Percentiles rank a stretch among this genome's conserved stretches.
Evolutionary conservation across 768 basidiomycete species (phyloP).

Genomic region (Tricholoma flavovirens): DNA sequence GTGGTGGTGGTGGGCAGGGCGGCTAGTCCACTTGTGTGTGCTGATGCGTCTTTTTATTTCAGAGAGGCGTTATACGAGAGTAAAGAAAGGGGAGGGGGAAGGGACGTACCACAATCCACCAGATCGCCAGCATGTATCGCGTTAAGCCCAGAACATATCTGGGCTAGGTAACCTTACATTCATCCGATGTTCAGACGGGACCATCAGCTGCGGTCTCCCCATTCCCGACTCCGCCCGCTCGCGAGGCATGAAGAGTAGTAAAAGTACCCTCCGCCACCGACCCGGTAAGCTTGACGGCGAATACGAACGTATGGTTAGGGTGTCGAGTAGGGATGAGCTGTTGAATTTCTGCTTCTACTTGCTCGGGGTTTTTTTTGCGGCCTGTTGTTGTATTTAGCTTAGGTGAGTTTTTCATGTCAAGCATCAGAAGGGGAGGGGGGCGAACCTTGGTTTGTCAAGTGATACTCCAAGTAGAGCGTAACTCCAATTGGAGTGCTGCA

Average conservation of each 20-base stretch:
- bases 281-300: conserved; percentile 55
- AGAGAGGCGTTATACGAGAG: not conserved
- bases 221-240: not conserved
- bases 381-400: conserved; percentile 42
- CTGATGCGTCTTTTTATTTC: conserved; percentile 41
- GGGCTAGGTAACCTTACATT: conserved; percentile 66
- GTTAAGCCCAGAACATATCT: conserved; percentile 66
- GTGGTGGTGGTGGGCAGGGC: conserved; percentile 42
- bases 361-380: conserved; percentile 67
- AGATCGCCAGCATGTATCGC: conserved; percentile 59
- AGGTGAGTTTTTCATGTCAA: not conserved
- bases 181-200: conserved; percentile 77
- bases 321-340: conserved; percentile 57
- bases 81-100: not conserved
- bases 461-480: conserved; percentile 67
- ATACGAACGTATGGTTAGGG: conserved; percentile 57
- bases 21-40: conserved; percentile 57
- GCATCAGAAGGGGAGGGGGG: not conserved
- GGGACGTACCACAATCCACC: conserved; percentile 59
- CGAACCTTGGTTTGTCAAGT: conserved; percentile 62
- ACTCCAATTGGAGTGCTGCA: conserved; percentile 54
- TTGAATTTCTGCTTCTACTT: conserved; percentile 61
- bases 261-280: conserved; percentile 31
- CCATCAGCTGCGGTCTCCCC: conserved; percentile 42
- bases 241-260: too few relatives aligned